Conservation (phyloP, 2,329 filamentous ascomycete genomes). For the Penicillium sp. region DNA sequence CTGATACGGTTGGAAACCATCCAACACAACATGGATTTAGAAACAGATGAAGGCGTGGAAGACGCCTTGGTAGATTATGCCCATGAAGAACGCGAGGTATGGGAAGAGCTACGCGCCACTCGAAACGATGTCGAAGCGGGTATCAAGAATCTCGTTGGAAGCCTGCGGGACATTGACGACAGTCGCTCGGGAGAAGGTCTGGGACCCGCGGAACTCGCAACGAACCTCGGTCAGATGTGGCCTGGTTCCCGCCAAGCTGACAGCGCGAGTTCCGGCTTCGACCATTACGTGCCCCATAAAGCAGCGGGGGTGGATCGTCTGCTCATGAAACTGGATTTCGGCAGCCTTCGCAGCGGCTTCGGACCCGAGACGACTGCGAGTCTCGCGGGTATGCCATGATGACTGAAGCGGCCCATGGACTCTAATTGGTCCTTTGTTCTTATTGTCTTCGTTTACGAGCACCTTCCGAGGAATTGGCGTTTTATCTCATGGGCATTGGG, state of each 20-base stretch:
- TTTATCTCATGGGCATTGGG: not conserved
- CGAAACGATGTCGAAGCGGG: constrained; percentile 57
- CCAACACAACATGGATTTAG: constrained; percentile 69
- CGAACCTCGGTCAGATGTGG: constrained; percentile 24
- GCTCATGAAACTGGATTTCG: constrained; percentile 78
- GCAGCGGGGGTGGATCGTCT: constrained; percentile 73
- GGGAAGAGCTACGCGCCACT: constrained; percentile 55
- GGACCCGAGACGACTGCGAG: constrained; percentile 13
- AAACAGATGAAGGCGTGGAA: constrained; percentile 71
- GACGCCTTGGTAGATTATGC: constrained; percentile 64
- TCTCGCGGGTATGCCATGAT: constrained; percentile 10
- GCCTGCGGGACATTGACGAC: constrained; percentile 54
- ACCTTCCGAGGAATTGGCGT: constrained; percentile 3
- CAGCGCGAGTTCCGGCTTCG: constrained; percentile 11
- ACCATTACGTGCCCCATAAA: constrained; percentile 58
- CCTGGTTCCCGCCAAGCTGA: constrained; percentile 23
- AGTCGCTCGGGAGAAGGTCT: constrained; percentile 37
- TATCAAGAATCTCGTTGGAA: constrained; percentile 53
- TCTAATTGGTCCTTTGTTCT: not conserved
- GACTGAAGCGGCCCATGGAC: not conserved
- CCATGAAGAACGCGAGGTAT: constrained; percentile 62
- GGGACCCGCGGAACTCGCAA: constrained; percentile 26
- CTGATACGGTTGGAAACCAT: constrained; percentile 66
- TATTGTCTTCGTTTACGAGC: not conserved
- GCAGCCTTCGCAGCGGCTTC: constrained; percentile 18